Conservation (phyloP, 139 green algal species). For the Micractinium sp. region DNA sequence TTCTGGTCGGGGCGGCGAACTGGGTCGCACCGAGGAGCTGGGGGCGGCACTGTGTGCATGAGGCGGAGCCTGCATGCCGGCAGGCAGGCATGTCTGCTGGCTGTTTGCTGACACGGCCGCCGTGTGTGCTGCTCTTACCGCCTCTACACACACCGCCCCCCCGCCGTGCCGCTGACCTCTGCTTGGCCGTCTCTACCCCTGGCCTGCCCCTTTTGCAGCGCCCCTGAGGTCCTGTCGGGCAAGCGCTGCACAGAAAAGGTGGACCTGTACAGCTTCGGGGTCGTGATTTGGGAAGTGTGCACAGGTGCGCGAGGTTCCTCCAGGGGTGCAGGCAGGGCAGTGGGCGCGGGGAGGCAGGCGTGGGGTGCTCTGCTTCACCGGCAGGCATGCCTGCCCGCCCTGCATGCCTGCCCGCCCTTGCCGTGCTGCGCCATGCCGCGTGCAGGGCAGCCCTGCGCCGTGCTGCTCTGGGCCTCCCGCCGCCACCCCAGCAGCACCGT, state of each 20-base stretch:
- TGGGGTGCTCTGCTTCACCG: too few relatives aligned
- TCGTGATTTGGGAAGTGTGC: conserved; percentile 58
- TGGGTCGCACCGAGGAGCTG: too few relatives aligned
- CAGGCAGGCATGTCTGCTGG: not conserved
- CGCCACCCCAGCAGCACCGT: not conserved
- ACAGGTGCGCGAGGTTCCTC: not conserved
- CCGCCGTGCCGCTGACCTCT: not conserved
- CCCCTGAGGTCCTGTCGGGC: conserved; percentile 53
- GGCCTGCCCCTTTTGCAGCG: conserved; percentile 13
- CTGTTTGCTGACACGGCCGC: not conserved
- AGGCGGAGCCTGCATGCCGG: too few relatives aligned
- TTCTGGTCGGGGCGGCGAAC: too few relatives aligned
- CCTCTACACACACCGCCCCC: not conserved
- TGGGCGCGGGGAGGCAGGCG: not conserved
- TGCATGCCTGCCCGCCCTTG: not conserved
- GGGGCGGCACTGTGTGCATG: too few relatives aligned
- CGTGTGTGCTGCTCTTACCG: not conserved
- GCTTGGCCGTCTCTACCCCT: not conserved
- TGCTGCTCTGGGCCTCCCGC: too few relatives aligned
- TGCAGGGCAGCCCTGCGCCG: too few relatives aligned
- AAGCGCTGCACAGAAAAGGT: conserved; percentile 38
- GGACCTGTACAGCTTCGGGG: conserved; percentile 54
- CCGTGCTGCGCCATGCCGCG: too few relatives aligned
- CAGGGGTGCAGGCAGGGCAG: not conserved
- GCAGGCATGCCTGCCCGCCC: too few relatives aligned